Percentiles rank a stretch among this genome's conserved stretches.
Conservation (phyloP, 2,329 filamentous ascomycete genomes). For the Ophiostoma quercus region DNA sequence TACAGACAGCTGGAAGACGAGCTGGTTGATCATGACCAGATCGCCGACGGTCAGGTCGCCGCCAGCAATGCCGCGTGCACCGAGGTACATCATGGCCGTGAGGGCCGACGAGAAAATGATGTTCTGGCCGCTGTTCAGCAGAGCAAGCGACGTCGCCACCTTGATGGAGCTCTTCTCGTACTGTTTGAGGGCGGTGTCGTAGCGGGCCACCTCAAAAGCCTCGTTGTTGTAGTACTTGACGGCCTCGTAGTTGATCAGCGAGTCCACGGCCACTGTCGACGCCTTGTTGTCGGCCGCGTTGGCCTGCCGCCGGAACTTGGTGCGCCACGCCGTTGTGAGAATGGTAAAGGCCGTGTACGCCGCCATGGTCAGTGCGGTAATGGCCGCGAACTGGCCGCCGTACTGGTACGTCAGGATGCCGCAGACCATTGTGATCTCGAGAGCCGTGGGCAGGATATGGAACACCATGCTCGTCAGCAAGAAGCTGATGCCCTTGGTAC, state of each 20-base stretch:
- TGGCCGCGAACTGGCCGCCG: slow-evolving; percentile 81
- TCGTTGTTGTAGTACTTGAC: slow-evolving; percentile 99
- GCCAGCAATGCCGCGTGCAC: slow-evolving; percentile 77
- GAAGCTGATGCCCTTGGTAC: slow-evolving; percentile 98
- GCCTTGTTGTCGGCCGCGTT: slow-evolving; percentile 96
- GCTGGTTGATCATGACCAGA: slow-evolving; percentile 96
- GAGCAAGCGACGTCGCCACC: slow-evolving; percentile 84
- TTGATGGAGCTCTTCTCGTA: slow-evolving; percentile 97
- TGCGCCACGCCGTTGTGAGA: slow-evolving; percentile 91
- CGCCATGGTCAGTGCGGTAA: slow-evolving; percentile 86
- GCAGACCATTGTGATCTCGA: slow-evolving; percentile 94
- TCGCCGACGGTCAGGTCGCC: slow-evolving; percentile 87
- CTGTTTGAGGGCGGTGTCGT: slow-evolving; percentile 76
- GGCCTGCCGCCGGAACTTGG: slow-evolving; percentile 89
- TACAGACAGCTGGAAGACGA: slow-evolving; percentile 95
- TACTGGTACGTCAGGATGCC: slow-evolving; percentile 96
- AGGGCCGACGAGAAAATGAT: slow-evolving; percentile 93
- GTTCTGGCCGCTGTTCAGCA: slow-evolving; percentile 93
- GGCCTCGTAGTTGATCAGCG: slow-evolving; percentile 96
- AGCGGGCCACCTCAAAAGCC: slow-evolving; percentile 83
- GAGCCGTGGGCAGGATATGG: slow-evolving; percentile 84
- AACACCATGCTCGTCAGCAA: slow-evolving; percentile 97
- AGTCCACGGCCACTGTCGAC: slow-evolving; percentile 92
- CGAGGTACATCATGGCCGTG: slow-evolving; percentile 97
- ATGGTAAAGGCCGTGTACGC: slow-evolving; percentile 97